Conservation (phyloP, 2,329 filamentous ascomycete species). For the Trichoderma oligosporum region DNA sequence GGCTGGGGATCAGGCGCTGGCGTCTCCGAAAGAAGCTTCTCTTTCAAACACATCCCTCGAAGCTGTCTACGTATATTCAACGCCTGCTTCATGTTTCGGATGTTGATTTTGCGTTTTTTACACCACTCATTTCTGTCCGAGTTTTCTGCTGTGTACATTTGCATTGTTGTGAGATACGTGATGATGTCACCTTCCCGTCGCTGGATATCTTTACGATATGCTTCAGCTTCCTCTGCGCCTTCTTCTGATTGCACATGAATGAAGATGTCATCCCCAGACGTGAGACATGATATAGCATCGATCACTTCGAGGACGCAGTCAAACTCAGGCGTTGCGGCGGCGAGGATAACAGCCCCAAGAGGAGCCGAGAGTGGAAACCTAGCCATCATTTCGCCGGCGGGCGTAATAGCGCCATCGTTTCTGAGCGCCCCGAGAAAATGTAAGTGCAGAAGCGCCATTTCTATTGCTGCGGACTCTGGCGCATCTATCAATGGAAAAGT, state of each 20-base stretch:
- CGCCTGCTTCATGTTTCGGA: constrained; percentile 59
- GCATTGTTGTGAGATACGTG: constrained; percentile 61
- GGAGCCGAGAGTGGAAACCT: constrained; percentile 78
- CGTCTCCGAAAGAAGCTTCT: constrained; percentile 46
- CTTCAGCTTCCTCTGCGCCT: constrained; percentile 50
- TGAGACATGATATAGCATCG: constrained; percentile 70
- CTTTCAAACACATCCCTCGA: constrained; percentile 51
- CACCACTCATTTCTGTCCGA: constrained; percentile 56
- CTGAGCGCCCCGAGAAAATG: constrained; percentile 73
- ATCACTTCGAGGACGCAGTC: constrained; percentile 79
- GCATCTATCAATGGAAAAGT: constrained; percentile 81
- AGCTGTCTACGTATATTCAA: constrained; percentile 60
- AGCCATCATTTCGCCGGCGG: constrained; percentile 71
- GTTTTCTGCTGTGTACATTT: constrained; percentile 56
- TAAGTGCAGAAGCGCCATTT: constrained; percentile 77
- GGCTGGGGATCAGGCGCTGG: constrained; percentile 52
- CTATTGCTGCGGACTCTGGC: constrained; percentile 71
- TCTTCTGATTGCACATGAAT: constrained; percentile 57
- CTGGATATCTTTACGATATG: constrained; percentile 53
- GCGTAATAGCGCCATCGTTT: constrained; percentile 68
- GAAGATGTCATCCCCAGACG: constrained; percentile 61
- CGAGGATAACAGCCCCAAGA: constrained; percentile 77
- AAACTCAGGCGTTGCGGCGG: constrained; percentile 65
- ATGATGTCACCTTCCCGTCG: constrained; percentile 63
- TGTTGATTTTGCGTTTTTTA: constrained; percentile 52